Conservation (phyloP, 75 land plant species). For the Azolla pinnata region DNA sequence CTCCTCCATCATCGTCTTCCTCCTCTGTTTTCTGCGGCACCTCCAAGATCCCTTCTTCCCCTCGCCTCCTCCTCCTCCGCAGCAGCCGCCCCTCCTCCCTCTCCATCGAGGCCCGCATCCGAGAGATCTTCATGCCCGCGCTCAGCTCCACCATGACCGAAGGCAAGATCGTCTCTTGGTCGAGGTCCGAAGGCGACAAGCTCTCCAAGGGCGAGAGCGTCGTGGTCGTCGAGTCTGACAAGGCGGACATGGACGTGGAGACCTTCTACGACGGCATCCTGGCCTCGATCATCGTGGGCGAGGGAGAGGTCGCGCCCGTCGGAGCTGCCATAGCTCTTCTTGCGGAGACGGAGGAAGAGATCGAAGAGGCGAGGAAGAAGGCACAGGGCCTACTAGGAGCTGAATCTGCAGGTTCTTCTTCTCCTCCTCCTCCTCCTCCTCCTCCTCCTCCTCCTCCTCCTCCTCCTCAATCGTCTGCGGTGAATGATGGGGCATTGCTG, state of each 20-base stretch:
- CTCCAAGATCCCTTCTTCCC: background rate
- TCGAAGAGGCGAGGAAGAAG: slow-evolving; percentile 38
- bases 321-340: slow-evolving; percentile 77
- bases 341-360: slow-evolving; percentile 63
- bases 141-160: slow-evolving; percentile 91
- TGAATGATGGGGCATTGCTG: no score
- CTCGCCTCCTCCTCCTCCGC: background rate
- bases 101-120: slow-evolving; percentile 43
- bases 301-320: slow-evolving; percentile 62
- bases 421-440: slow-evolving; percentile 22
- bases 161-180: slow-evolving; percentile 80
- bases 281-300: slow-evolving; percentile 62
- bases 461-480: slow-evolving; percentile 9
- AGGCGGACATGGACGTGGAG: slow-evolving; percentile 95
- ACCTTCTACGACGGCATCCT: slow-evolving; percentile 79
- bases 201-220: slow-evolving; percentile 71
- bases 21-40: no score
- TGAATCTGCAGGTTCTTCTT: slow-evolving; percentile 4
- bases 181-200: slow-evolving; percentile 70
- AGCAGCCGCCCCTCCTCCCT: background rate
- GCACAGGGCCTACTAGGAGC: no score
- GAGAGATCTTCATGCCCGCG: slow-evolving; percentile 93
- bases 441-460: background rate
- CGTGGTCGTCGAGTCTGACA: slow-evolving; percentile 90
- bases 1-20: no score